These are phyloP conservation scores for Erodium maritimum DNA, from an alignment of 345 rosid genomes.

Conservation along the genomic window DNA sequence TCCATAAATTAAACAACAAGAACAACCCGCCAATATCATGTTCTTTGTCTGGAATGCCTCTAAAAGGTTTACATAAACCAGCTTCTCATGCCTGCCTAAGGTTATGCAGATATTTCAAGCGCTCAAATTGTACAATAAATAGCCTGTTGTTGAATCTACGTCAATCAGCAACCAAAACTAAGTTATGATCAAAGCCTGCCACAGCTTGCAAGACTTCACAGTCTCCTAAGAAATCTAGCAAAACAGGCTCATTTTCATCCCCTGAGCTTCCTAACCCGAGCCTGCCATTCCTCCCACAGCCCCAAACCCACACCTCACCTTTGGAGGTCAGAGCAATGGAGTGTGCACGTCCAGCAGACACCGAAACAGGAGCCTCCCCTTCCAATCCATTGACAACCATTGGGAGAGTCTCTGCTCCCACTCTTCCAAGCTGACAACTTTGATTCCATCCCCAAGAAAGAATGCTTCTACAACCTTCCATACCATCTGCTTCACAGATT, in stretches of 20 bases:
- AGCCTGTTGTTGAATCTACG: background rate
- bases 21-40: too few species aligned
- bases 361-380: slow-evolving; percentile 35
- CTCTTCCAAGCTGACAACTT: slow-evolving; percentile 70
- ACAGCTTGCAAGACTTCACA: slow-evolving; percentile 44
- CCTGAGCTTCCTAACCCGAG: slow-evolving; percentile 71
- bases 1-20: too few species aligned
- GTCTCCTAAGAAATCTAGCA: slow-evolving; percentile 50
- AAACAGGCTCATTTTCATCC: slow-evolving; percentile 54
- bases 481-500: slow-evolving; percentile 27
- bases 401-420: slow-evolving; percentile 42
- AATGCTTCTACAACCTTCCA: slow-evolving; percentile 17
- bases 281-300: slow-evolving; percentile 72
- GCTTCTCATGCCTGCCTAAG: too few species aligned
- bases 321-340: slow-evolving; percentile 50
- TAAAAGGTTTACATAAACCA: too few species aligned
- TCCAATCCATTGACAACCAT: slow-evolving; percentile 35
- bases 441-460: slow-evolving; percentile 91
- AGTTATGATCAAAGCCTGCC: slow-evolving; percentile 73
- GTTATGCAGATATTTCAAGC: too few species aligned
- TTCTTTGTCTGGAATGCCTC: too few species aligned
- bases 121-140: background rate
- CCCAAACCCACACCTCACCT: slow-evolving; percentile 80
- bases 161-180: slow-evolving; percentile 40
- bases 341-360: slow-evolving; percentile 68